Base-by-base conservation (phyloP, 306 rosid species). In the Malus sylvestris region DNA sequence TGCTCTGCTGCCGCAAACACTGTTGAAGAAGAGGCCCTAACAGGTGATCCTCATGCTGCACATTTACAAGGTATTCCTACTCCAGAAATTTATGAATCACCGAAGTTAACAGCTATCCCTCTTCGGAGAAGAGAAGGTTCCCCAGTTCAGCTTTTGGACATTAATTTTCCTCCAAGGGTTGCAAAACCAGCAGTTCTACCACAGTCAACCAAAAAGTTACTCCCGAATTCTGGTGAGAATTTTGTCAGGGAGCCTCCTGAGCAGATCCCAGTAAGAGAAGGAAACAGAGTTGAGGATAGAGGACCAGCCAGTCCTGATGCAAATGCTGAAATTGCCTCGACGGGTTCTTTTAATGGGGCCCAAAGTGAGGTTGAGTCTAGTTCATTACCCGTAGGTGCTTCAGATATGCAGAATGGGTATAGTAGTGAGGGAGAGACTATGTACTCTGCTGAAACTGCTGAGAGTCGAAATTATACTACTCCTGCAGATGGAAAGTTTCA, bases 361-460 rank as follows among this genome's bases (percentile, higher is more conserved):
- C 90, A 67, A 58, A 91, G 96, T 10, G 98, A 88, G 83, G 92
- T 89, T 72, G 96, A 85, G 77, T 92, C 97, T 68, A 87, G 96
- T 81, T 87, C 97, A 7, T 89, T 94, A 45, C 98, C 90, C 0
- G 58, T 81, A 1, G 89, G 88, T 42, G 87, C 78, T 72, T 72
- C 83, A 5, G 85, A 80, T 72, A 78, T 89, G 92, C 96, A 83
- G 53, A 81, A 91, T 33, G 97, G 85, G 45, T 89, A 89, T 25
- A 87, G 96, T 79, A 93, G 97, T 0, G 99, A 96, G 83, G 98
- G 88, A 75, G 98, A 96, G 90, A 96, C 99, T 0, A 92, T 96
- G 99, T 96, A 96, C 82, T 96, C 99, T 10, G 99, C 99, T 1
- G 99, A 96, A 81, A 96, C 99, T 1, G 99, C 99, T 0, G 99